These are phyloP conservation scores for Curvularia lunata DNA, from an alignment of 2,329 filamentous ascomycete species.

Conservation along the genomic window DNA sequence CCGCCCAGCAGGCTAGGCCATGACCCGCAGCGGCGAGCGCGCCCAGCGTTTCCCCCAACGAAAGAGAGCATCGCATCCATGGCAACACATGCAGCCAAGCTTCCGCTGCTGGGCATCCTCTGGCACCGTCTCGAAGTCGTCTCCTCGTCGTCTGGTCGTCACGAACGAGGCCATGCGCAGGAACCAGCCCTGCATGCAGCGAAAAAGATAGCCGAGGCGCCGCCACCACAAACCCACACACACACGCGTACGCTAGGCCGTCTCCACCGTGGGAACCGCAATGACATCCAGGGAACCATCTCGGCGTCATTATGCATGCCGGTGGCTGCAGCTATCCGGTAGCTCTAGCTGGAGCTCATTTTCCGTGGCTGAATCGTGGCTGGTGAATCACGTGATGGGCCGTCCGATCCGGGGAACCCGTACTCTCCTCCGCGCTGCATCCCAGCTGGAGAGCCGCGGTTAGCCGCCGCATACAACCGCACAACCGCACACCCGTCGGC, in stretches of 20 bases:
- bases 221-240: background rate
- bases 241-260: slow-evolving; percentile 8
- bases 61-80: background rate
- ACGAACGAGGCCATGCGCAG: background rate
- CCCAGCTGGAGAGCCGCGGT: slow-evolving; percentile 29
- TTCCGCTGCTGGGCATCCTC: background rate
- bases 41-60: slow-evolving; percentile 2
- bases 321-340: too few relatives aligned
- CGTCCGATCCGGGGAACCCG: slow-evolving; percentile 4
- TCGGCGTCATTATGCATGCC: slow-evolving; percentile 20
- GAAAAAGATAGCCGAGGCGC: background rate
- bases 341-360: background rate
- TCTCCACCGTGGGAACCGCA: slow-evolving; percentile 15
- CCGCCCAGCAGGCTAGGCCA: background rate
- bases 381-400: slow-evolving; percentile 8
- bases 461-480: slow-evolving; percentile 20
- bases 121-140: background rate
- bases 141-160: background rate
- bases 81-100: background rate
- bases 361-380: background rate
- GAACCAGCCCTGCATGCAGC: background rate
- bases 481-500: slow-evolving; percentile 23
- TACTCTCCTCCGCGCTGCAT: slow-evolving; percentile 6
- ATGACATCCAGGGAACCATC: background rate
- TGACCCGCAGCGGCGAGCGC: background rate